Evolutionary conservation across 2,329 filamentous ascomycete species (phyloP).

Genomic region (Neonectria punicea): DNA sequence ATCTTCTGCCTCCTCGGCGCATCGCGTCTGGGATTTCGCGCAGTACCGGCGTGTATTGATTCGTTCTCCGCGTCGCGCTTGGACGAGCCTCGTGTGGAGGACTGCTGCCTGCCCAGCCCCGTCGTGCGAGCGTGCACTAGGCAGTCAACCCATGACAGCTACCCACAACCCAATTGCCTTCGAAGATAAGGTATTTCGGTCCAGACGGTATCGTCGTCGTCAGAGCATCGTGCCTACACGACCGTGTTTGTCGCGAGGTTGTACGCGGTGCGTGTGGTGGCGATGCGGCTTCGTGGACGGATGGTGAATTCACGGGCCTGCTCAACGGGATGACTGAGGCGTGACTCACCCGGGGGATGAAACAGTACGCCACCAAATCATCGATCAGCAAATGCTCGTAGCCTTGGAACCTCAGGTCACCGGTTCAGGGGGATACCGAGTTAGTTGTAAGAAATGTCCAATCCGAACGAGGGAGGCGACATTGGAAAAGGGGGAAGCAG

Average conservation of each 20-base stretch:
- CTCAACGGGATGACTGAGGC: background rate
- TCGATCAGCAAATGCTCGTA: background rate
- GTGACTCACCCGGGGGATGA: slow-evolving; percentile 25
- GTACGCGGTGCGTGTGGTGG: slow-evolving; percentile 7
- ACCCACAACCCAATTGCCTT: background rate
- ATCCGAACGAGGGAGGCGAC: slow-evolving; percentile 10
- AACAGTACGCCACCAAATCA: slow-evolving; percentile 5
- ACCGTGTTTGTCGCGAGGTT: background rate
- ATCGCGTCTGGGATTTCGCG: background rate
- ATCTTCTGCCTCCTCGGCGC: slow-evolving; percentile 3
- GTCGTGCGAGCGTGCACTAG: slow-evolving; percentile 6
- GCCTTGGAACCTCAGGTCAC: slow-evolving; percentile 11
- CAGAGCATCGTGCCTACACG: slow-evolving; percentile 9
- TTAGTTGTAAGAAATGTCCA: background rate
- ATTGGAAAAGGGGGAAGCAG: background rate
- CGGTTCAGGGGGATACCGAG: background rate
- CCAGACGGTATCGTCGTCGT: slow-evolving; percentile 4
- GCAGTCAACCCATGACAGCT: slow-evolving; percentile 14
- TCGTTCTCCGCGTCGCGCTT: slow-evolving; percentile 10
- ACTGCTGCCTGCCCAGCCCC: slow-evolving; percentile 37
- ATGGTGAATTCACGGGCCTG: slow-evolving; percentile 2
- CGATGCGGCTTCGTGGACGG: slow-evolving; percentile 17
- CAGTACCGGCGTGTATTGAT: slow-evolving; percentile 1
- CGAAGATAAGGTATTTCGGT: background rate
- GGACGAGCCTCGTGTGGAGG: slow-evolving; percentile 10